Conservation (phyloP, 1,139 yeast genomes). For the Lodderomyces parapsilosis region DNA sequence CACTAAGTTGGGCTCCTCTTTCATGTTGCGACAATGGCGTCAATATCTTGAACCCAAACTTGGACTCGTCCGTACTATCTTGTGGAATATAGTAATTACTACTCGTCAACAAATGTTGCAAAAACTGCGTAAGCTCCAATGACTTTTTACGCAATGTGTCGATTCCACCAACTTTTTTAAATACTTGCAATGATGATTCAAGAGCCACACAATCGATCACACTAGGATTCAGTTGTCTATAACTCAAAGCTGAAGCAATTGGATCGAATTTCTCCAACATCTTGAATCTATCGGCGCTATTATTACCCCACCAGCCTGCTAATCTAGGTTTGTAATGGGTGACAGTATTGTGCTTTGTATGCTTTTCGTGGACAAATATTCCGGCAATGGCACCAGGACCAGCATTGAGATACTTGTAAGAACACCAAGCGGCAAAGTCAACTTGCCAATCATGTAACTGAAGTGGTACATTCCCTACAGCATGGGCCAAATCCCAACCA, state of each 20-base stretch:
- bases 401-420: conserved; percentile 84
- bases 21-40: conserved; percentile 61
- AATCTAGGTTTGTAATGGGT: conserved; percentile 56
- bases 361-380: conserved; percentile 63
- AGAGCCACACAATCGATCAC: conserved; percentile 79
- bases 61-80: conserved; percentile 17
- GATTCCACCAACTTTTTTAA: conserved; percentile 66
- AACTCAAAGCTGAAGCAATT: conserved; percentile 78
- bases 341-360: conserved; percentile 34
- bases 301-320: conserved; percentile 99
- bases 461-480: conserved; percentile 82
- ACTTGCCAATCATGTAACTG: conserved; percentile 82
- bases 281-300: conserved; percentile 63
- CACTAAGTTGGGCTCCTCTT: conserved; percentile 82
- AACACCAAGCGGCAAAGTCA: conserved; percentile 94
- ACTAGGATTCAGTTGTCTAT: conserved; percentile 89
- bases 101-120: conserved; percentile 45
- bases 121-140: conserved; percentile 53
- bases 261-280: conserved; percentile 84
- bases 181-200: conserved; percentile 62
- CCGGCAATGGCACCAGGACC: conserved; percentile 96
- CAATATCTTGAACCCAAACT: conserved; percentile 60
- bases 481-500: conserved; percentile 97
- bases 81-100: conserved; percentile 45
- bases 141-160: conserved; percentile 55